Percentiles rank a stretch among this genome's conserved stretches.
Evolutionary conservation across 2,329 filamentous ascomycete species (phyloP).

Genomic region (Trichoderma citrinoviride): DNA sequence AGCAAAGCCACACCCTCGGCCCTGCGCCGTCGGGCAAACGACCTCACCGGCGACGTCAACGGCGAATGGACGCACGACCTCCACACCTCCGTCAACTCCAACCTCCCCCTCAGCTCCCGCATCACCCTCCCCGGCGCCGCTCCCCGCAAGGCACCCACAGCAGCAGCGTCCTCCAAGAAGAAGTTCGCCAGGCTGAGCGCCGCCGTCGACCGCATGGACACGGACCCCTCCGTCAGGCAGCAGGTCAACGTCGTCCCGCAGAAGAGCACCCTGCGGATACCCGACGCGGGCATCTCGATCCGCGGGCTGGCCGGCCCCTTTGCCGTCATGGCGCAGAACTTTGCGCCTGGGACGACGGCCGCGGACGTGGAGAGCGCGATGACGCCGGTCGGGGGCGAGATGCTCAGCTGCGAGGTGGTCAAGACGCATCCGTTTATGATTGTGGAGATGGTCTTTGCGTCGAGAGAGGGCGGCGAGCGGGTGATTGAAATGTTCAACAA

Average conservation of each 20-base stretch:
- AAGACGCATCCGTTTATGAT: slow-evolving; percentile 69
- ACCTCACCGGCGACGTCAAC: slow-evolving; percentile 56
- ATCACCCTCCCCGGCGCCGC: slow-evolving; percentile 42
- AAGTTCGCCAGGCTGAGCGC: slow-evolving; percentile 41
- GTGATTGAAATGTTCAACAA: slow-evolving; percentile 76
- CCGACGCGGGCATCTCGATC: slow-evolving; percentile 60
- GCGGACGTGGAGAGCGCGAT: slow-evolving; percentile 82
- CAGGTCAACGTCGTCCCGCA: slow-evolving; percentile 37
- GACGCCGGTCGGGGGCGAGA: slow-evolving; percentile 68
- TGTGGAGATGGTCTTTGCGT: slow-evolving; percentile 73
- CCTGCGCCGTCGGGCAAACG: slow-evolving; percentile 32
- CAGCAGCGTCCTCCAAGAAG: slow-evolving; percentile 21
- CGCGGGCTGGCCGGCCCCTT: slow-evolving; percentile 71
- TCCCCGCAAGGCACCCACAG: slow-evolving; percentile 3
- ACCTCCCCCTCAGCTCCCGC: slow-evolving; percentile 47
- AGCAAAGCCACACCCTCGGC: slow-evolving; percentile 27
- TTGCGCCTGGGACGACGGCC: slow-evolving; percentile 76
- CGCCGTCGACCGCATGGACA: slow-evolving; percentile 44
- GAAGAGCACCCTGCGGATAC: slow-evolving; percentile 19
- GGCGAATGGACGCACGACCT: slow-evolving; percentile 71
- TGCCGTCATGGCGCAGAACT: slow-evolving; percentile 74
- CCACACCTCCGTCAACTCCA: slow-evolving; percentile 46
- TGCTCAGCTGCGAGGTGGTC: slow-evolving; percentile 65
- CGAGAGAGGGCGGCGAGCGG: slow-evolving; percentile 68
- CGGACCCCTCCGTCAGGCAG: slow-evolving; percentile 31